Evolutionary conservation across 2,329 filamentous ascomycete genomes (phyloP).

Genomic region (Fusarium clavum): DNA sequence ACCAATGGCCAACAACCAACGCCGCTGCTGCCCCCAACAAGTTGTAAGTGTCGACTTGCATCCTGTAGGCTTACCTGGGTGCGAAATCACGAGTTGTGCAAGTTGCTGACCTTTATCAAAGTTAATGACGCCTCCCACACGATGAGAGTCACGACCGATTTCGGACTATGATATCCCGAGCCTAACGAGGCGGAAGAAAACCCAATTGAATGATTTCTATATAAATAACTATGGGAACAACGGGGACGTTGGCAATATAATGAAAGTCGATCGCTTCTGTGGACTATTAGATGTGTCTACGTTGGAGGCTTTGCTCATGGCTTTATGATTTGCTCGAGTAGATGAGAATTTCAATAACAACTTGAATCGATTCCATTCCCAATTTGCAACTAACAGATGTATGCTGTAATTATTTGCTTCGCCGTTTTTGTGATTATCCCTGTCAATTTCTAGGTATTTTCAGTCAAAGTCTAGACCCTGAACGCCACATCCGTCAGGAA

Average conservation of each 20-base stretch:
- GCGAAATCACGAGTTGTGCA: constrained; percentile 4
- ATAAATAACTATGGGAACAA: constrained; percentile 33
- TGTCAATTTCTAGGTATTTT: neutral
- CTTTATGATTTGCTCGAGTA: constrained; percentile 37
- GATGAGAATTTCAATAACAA: constrained; percentile 31
- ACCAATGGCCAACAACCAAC: constrained; percentile 90
- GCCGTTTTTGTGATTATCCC: neutral
- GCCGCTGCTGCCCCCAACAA: constrained; percentile 74
- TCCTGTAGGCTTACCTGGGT: constrained; percentile 28
- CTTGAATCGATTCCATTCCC: constrained; percentile 16
- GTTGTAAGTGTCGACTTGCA: constrained; percentile 70
- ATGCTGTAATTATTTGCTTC: neutral
- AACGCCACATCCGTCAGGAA: constrained; percentile 24
- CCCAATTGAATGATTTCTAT: constrained; percentile 38
- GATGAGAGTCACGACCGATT: constrained; percentile 37
- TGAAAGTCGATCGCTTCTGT: constrained; percentile 38
- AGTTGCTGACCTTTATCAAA: constrained; percentile 34
- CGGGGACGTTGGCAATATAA: constrained; percentile 38
- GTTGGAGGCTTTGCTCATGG: constrained; percentile 29
- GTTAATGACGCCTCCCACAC: constrained; percentile 40
- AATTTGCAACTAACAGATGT: neutral
- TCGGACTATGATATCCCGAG: constrained; percentile 39
- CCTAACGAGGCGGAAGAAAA: constrained; percentile 17
- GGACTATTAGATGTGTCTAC: constrained; percentile 39
- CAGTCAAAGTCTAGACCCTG: constrained; percentile 9